phyloP scores from a whole-genome alignment of 305 asterid genomes.

The Stenogyne calaminthoides region DNA sequence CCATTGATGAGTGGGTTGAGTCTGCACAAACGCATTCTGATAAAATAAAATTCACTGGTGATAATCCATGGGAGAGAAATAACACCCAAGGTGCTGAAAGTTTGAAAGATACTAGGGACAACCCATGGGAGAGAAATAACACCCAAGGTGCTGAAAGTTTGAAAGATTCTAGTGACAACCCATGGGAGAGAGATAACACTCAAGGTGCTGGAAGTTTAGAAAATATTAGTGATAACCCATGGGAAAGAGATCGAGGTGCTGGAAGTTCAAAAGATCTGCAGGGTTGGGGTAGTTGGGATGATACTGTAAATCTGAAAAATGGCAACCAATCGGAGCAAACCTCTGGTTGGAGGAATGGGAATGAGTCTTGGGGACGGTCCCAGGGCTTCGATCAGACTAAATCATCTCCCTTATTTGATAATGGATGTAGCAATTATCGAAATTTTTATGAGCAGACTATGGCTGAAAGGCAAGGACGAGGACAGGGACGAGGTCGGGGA shows the following conservation, averaged over 20 bases:
- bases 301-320: slow-evolving; percentile 33
- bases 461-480: slow-evolving; percentile 34
- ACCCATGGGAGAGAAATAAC: slow-evolving; percentile 57
- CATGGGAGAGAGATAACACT: slow-evolving; percentile 51
- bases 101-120: slow-evolving; percentile 30
- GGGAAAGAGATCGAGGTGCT: slow-evolving; percentile 50
- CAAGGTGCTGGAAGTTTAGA: slow-evolving; percentile 32
- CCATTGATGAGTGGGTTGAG: slow-evolving; percentile 35
- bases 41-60: slow-evolving; percentile 31
- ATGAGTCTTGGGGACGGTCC: slow-evolving; percentile 49
- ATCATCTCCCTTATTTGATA: slow-evolving; percentile 23
- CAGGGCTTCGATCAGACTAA: slow-evolving; percentile 32
- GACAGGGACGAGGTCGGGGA: slow-evolving; percentile 1
- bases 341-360: slow-evolving; percentile 52
- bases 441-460: slow-evolving; percentile 28
- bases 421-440: slow-evolving; percentile 24
- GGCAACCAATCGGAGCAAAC: slow-evolving; percentile 67
- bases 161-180: slow-evolving; percentile 40
- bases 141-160: slow-evolving; percentile 29
- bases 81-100: slow-evolving; percentile 30
- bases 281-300: slow-evolving; percentile 57
- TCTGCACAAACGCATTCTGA: slow-evolving; percentile 26
- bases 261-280: slow-evolving; percentile 30
- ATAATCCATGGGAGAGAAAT: slow-evolving; percentile 66
- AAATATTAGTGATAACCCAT: slow-evolving; percentile 45